phyloP scores from a whole-genome alignment of 2,329 filamentous ascomycete species.

The Pseudophaeomoniella oleicola region DNA sequence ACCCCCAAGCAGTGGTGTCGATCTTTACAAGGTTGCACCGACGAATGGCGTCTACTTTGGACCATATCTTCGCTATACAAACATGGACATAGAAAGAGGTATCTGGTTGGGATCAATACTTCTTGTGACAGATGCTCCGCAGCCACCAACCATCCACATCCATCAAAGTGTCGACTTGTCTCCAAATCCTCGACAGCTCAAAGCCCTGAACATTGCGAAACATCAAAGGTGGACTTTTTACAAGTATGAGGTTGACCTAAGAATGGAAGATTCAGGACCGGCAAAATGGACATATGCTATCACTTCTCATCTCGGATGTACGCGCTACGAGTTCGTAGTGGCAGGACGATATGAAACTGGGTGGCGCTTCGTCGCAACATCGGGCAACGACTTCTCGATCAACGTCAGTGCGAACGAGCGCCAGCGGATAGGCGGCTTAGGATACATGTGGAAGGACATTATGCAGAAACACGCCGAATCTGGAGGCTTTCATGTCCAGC shows the following conservation, averaged over 20 bases:
- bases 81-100: slow-evolving; percentile 89
- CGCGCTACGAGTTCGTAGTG: slow-evolving; percentile 93
- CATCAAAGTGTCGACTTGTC: slow-evolving; percentile 83
- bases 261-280: slow-evolving; percentile 64
- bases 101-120: slow-evolving; percentile 89
- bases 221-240: slow-evolving; percentile 95
- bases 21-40: slow-evolving; percentile 83
- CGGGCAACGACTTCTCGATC: slow-evolving; percentile 87
- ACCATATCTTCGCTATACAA: slow-evolving; percentile 86
- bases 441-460: slow-evolving; percentile 98
- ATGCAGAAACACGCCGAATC: slow-evolving; percentile 94
- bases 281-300: slow-evolving; percentile 97
- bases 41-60: slow-evolving; percentile 98
- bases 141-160: slow-evolving; percentile 90
- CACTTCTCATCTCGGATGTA: slow-evolving; percentile 90
- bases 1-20: slow-evolving; percentile 76
- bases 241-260: slow-evolving; percentile 79
- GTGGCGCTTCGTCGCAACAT: slow-evolving; percentile 93
- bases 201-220: slow-evolving; percentile 65
- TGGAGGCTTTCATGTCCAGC: slow-evolving; percentile 85
- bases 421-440: slow-evolving; percentile 70
- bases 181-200: slow-evolving; percentile 78
- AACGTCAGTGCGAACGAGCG: slow-evolving; percentile 78
- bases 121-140: slow-evolving; percentile 76
- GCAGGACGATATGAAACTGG: slow-evolving; percentile 78